Evolutionary conservation across 2,329 filamentous ascomycete genomes (phyloP).

Genomic region (Fusarium xylarioides): DNA sequence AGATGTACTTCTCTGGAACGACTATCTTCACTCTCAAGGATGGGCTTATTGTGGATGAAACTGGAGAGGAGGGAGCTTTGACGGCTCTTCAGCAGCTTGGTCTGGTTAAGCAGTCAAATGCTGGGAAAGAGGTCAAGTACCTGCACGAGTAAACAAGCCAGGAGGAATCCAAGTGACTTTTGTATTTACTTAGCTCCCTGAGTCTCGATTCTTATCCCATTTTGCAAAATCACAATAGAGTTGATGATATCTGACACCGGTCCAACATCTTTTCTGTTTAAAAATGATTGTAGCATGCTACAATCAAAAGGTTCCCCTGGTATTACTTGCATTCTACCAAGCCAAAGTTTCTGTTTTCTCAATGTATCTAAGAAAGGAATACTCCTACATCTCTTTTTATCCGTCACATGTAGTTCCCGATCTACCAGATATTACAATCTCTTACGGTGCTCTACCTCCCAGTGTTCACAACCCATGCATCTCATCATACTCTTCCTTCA

Average conservation of each 20-base stretch:
- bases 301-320: too few relatives aligned
- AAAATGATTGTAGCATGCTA: too few relatives aligned
- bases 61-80: not conserved
- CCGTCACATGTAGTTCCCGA: rapidly evolving
- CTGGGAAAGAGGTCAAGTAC: not conserved
- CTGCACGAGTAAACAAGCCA: not conserved
- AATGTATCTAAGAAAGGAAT: rapidly evolving
- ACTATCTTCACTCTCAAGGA: not conserved
- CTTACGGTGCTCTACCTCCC: not conserved
- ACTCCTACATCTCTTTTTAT: too few relatives aligned
- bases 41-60: not conserved
- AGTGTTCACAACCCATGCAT: not conserved
- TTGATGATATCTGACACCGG: too few relatives aligned
- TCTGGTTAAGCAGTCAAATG: not conserved
- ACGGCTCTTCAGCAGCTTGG: not conserved
- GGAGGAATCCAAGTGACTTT: not conserved
- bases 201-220: not conserved
- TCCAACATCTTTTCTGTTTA: too few relatives aligned
- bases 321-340: too few relatives aligned
- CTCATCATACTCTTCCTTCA: not conserved
- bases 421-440: not conserved
- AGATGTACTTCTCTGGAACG: not conserved
- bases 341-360: too few relatives aligned
- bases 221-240: too few relatives aligned
- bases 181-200: not conserved